Conservation (phyloP, 2,329 filamentous ascomycete genomes). For the Trichoderma sp. region DNA sequence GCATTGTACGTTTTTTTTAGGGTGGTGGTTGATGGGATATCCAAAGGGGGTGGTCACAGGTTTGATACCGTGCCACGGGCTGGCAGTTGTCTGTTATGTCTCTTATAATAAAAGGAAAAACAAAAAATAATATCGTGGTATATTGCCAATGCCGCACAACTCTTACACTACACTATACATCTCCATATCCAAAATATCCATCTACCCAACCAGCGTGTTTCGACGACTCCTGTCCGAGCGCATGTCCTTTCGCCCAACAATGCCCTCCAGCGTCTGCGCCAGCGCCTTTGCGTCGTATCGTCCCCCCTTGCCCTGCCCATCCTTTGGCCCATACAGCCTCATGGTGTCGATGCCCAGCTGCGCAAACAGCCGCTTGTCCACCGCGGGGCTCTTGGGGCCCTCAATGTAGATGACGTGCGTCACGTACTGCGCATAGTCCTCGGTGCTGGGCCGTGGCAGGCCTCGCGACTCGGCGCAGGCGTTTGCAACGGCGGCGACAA, state of each 20-base stretch:
- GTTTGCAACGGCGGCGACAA: constrained; percentile 75
- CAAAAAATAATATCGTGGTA: constrained; percentile 13
- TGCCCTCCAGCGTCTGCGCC: constrained; percentile 72
- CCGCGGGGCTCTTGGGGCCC: constrained; percentile 65
- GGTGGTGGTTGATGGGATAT: background rate
- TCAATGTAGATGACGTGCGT: constrained; percentile 84
- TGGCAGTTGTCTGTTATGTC: background rate
- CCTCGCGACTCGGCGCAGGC: constrained; percentile 71
- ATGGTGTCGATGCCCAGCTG: constrained; percentile 75
- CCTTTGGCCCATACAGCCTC: constrained; percentile 70
- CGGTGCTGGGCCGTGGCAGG: constrained; percentile 39
- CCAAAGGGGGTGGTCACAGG: constrained; percentile 3
- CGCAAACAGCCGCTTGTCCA: constrained; percentile 66
- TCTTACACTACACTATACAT: background rate
- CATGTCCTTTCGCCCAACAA: constrained; percentile 62
- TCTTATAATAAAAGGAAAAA: background rate
- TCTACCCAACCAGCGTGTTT: constrained; percentile 46
- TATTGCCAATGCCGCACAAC: background rate
- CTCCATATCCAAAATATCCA: background rate
- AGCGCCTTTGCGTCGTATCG: constrained; percentile 77
- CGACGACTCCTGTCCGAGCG: constrained; percentile 44
- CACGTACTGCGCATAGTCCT: constrained; percentile 68
- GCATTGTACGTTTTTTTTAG: background rate
- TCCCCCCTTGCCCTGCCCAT: constrained; percentile 45
- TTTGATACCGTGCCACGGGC: constrained; percentile 19